Percentiles rank a stretch among this genome's conserved stretches.
Evolutionary conservation across 2,329 filamentous ascomycete genomes (phyloP).

Genomic region (Colletotrichum spaethianum): DNA sequence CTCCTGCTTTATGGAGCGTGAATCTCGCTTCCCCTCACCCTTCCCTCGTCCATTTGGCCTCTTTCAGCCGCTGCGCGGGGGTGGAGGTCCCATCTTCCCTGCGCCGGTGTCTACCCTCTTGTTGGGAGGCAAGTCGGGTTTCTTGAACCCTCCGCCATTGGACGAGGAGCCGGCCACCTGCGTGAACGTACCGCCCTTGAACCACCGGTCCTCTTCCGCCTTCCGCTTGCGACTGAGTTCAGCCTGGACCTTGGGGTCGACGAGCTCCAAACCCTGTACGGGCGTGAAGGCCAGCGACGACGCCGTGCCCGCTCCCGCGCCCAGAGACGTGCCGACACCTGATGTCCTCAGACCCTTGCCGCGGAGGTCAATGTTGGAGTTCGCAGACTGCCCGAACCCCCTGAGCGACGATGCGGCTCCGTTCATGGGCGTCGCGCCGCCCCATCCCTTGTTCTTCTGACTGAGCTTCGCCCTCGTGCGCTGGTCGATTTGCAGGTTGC

Average conservation of each 20-base stretch:
- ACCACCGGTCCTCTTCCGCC: conserved; percentile 95
- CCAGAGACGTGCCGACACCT: conserved; percentile 82
- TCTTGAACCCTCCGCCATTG: conserved; percentile 76
- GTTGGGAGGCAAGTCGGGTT: conserved; percentile 79
- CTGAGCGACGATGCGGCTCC: conserved; percentile 86
- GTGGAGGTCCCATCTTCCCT: conserved; percentile 63
- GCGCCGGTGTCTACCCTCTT: conserved; percentile 81
- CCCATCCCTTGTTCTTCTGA: conserved; percentile 97
- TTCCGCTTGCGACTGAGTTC: conserved; percentile 92
- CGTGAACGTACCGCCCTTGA: conserved; percentile 97
- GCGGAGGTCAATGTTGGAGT: conserved; percentile 77
- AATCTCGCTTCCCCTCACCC: too few relatives aligned
- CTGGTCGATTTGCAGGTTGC: conserved; percentile 90
- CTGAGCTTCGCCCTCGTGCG: conserved; percentile 93
- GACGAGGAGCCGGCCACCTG: conserved; percentile 76
- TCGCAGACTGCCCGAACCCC: conserved; percentile 78
- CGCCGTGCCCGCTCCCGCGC: conserved; percentile 71
- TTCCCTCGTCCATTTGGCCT: not conserved
- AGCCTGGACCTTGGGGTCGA: conserved; percentile 91
- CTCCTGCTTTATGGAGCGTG: not conserved
- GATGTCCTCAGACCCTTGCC: conserved; percentile 85
- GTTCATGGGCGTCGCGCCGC: conserved; percentile 75
- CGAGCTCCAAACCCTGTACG: conserved; percentile 93
- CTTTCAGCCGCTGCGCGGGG: conserved; percentile 40
- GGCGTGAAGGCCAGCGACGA: conserved; percentile 94